Evolutionary conservation across 495 filamentous ascomycete genomes (phyloP), one percentile per base, ranked within the genome.

Genomic region (Lentithecium fluviatile): DNA sequence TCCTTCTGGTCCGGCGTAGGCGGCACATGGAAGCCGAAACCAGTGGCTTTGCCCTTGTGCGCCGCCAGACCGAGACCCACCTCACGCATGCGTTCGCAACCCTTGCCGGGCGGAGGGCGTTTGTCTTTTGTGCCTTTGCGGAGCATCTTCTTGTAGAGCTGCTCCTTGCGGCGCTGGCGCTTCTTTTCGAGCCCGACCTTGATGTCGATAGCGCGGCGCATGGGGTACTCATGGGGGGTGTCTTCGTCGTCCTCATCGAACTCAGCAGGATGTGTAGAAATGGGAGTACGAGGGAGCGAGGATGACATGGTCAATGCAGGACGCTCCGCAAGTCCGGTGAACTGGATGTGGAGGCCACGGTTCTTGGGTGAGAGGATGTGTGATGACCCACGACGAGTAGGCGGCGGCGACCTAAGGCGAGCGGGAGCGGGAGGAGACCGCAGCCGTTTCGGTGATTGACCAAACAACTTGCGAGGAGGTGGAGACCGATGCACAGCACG

Each of bases 171-270:
- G 53, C 91, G 85, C 74, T 92, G 89, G 43, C 93, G 85, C 76
- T 94, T 96, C 75, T 89, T 85, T 78, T 97, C 94, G 7, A 98
- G 84, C 6, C 94, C 94, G 70, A 95, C 91, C 74, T 96, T 90
- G 63, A 98, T 97, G 70, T 97, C 95, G 65, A 97, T 92, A 26
- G 94, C 91, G 45, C 91, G 90, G 60, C 94, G 74, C 23, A 67
- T 67, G 8, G 67, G 70, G 0, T 62, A 36, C 23, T 71, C 70
- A 1, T 51, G 51, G 26, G 58, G 20, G 10, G 60, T 65, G 48
- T 67, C 66, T 20, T 67, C 62, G 34, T 65, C 64, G 15, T 69
- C 67, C 40, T 42, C 45, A 26, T 46, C 63, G 26, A n/a, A 21
- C 21, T 69, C 66, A 21, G 54, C 52, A 8, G 37, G 59, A 47